Evolutionary conservation across 2,329 filamentous ascomycete species (phyloP).

Genomic region (Paraphoma chrysanthemicola): DNA sequence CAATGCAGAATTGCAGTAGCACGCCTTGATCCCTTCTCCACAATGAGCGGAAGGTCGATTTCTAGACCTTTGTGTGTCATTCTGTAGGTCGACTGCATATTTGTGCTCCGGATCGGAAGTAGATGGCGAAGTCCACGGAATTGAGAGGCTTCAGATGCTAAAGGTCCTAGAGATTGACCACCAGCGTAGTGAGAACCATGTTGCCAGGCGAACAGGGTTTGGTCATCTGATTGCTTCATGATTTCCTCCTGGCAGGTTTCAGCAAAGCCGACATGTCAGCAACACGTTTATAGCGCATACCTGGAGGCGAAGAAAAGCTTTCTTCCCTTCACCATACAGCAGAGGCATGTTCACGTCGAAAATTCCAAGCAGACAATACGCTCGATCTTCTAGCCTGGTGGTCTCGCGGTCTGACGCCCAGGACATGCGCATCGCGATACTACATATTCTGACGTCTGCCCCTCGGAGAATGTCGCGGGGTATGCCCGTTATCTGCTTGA

Average conservation of each 20-base stretch:
- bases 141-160: background rate
- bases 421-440: conserved; percentile 10
- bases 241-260: background rate
- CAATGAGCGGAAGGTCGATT: background rate
- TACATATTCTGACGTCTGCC: background rate
- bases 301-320: conserved; percentile 12
- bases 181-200: background rate
- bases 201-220: background rate
- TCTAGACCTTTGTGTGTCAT: background rate
- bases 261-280: background rate
- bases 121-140: background rate
- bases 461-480: background rate
- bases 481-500: background rate
- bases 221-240: conserved; percentile 1
- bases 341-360: conserved; percentile 21
- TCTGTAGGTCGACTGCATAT: background rate
- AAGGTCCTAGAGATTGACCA: background rate
- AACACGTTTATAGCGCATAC: conserved; percentile 2
- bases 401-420: conserved; percentile 25
- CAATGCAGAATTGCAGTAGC: background rate
- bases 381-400: conserved; percentile 18
- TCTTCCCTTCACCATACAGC: conserved; percentile 14
- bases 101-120: background rate
- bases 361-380: conserved; percentile 23
- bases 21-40: background rate